Conservation (phyloP, 768 basidiomycete genomes). For the Kwoniella sp. region DNA sequence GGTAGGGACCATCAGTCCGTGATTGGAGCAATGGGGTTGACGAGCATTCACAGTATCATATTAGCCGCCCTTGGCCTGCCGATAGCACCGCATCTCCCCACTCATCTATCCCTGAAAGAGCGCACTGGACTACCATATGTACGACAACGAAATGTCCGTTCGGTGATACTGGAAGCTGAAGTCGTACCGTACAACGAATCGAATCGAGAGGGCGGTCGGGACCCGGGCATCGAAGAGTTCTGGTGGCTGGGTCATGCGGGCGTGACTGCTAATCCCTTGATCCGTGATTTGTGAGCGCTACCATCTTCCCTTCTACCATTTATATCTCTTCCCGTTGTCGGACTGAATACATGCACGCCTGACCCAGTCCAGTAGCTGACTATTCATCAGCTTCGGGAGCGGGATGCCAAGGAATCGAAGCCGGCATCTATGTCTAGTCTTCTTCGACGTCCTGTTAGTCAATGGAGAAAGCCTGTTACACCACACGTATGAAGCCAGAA, state of each 20-base stretch:
- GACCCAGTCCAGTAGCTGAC: background rate
- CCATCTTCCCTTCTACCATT: background rate
- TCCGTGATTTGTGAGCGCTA: conserved; percentile 3
- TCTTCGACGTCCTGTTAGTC: conserved; percentile 80
- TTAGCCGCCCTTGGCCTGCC: conserved; percentile 64
- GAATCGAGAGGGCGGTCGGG: conserved; percentile 47
- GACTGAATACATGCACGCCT: too few relatives aligned
- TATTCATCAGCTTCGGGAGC: background rate
- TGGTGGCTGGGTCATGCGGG: conserved; percentile 52
- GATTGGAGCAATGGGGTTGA: too few relatives aligned
- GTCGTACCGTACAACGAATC: conserved; percentile 79
- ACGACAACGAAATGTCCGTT: conserved; percentile 8
- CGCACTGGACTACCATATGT: background rate
- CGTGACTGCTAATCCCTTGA: conserved; percentile 18
- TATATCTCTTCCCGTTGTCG: too few relatives aligned
- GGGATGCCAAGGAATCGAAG: background rate
- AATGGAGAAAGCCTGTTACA: conserved; percentile 66
- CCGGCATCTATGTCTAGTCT: conserved; percentile 75
- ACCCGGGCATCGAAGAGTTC: conserved; percentile 69
- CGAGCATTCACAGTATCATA: conserved; percentile 61
- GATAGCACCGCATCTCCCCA: conserved; percentile 11
- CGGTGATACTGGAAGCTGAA: conserved; percentile 74
- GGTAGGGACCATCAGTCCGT: too few relatives aligned
- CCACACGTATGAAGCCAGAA: conserved; percentile 65
- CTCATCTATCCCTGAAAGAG: conserved; percentile 8